Percentiles rank a stretch among this genome's conserved stretches.
Conservation (phyloP, 129 eudicot genomes). For the Oenanthe sinensis region DNA sequence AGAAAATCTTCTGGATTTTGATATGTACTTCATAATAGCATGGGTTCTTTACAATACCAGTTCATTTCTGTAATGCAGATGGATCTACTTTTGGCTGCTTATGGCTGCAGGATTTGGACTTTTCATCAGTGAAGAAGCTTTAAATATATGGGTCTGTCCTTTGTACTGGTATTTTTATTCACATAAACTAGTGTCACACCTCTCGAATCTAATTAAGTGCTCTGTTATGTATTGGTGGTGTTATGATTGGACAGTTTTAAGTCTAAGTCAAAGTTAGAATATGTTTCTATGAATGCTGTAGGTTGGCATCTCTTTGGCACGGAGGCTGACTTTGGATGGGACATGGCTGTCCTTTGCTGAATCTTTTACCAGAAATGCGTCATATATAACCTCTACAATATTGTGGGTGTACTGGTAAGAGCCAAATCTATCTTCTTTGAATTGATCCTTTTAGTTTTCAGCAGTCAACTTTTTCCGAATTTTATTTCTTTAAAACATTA, state of each 20-base stretch:
- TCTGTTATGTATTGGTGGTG: background rate
- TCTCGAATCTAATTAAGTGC: background rate
- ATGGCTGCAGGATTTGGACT: constrained; percentile 98
- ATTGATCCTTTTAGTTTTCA: background rate
- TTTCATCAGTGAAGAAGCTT: constrained; percentile 95
- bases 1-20: constrained; percentile 4
- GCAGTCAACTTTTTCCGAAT: background rate
- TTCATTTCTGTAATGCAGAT: constrained; percentile 38
- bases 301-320: constrained; percentile 78
- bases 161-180: constrained; percentile 36
- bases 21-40: constrained; percentile 4
- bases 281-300: constrained; percentile 20
- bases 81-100: constrained; percentile 95
- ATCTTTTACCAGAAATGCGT: constrained; percentile 73
- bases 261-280: background rate
- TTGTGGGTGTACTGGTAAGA: constrained; percentile 97
- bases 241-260: background rate
- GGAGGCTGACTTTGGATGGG: constrained; percentile 66
- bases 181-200: background rate
- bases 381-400: constrained; percentile 69
- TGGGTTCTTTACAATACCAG: constrained; percentile 6
- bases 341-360: constrained; percentile 70
- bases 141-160: constrained; percentile 89
- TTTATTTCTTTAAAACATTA: constrained; percentile 14
- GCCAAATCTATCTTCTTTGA: background rate